Percentiles rank a stretch among this genome's conserved stretches.
These are phyloP conservation scores for Metroxylon sagu DNA, from an alignment of 176 grass and related monocot genomes.

Conservation along the genomic window DNA sequence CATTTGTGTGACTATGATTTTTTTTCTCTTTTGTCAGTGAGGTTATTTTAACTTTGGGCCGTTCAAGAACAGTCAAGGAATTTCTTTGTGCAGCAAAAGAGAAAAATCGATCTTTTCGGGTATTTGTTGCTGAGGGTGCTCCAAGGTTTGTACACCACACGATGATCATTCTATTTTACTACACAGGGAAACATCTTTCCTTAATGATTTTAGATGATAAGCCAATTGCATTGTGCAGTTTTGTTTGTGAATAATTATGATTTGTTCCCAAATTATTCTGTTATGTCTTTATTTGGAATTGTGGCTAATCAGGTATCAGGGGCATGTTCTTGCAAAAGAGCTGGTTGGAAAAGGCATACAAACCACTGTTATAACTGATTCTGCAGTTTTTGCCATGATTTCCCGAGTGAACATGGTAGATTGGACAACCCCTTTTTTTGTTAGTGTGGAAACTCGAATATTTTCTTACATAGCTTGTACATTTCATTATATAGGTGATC, in stretches of 20 bases:
- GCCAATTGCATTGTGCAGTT: background rate
- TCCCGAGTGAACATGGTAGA: conserved; percentile 98
- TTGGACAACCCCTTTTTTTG: conserved; percentile 6
- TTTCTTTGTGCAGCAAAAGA: conserved; percentile 89
- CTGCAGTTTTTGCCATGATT: conserved; percentile 98
- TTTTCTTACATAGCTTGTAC: conserved; percentile 9
- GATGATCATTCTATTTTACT: background rate
- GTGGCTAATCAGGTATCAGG: conserved; percentile 62
- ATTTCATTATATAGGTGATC: conserved; percentile 54
- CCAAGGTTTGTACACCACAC: conserved; percentile 53
- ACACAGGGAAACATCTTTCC: background rate
- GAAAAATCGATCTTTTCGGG: conserved; percentile 85
- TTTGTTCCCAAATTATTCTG: background rate
- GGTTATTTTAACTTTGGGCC: conserved; percentile 93
- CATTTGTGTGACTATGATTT: conserved; percentile 4
- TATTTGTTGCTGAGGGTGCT: conserved; percentile 96
- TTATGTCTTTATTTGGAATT: background rate
- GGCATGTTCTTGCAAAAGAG: conserved; percentile 96
- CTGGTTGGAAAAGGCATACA: conserved; percentile 77
- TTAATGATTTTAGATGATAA: background rate
- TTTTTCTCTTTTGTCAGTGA: conserved; percentile 54
- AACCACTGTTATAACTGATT: conserved; percentile 89
- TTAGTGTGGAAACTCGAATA: conserved; percentile 8
- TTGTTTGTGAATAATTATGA: background rate
- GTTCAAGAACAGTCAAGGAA: conserved; percentile 93